A percentile compares a stretch with the other conserved stretches of the same genome.
Evolutionary conservation across 768 basidiomycete genomes (phyloP).

Genomic region (Rhodotorula graminis): DNA sequence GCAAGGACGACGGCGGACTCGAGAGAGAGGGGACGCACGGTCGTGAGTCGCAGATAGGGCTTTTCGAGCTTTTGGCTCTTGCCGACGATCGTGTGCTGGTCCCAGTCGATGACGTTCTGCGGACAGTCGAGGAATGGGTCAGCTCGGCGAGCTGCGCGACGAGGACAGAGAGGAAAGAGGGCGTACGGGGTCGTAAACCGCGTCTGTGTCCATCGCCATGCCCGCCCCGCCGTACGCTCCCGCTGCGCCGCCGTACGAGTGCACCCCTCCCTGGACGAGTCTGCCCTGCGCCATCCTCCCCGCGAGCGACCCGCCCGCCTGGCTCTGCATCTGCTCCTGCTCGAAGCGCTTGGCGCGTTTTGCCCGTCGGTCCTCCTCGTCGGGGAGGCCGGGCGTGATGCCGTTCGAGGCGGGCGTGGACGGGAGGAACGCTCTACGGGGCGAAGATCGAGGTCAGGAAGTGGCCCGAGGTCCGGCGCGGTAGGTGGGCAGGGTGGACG

Average conservation of each 20-base stretch:
- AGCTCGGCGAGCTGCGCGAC: neutral
- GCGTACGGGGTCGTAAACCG: slow-evolving; percentile 35
- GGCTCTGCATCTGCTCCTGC: slow-evolving; percentile 42
- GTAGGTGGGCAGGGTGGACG: too few relatives aligned
- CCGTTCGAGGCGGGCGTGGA: slow-evolving; percentile 40
- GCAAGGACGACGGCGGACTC: rapidly evolving
- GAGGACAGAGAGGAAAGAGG: neutral
- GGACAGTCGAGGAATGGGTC: neutral
- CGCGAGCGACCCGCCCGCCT: slow-evolving; percentile 23
- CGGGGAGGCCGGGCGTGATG: slow-evolving; percentile 34
- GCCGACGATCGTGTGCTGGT: slow-evolving; percentile 89
- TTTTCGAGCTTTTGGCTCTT: slow-evolving; percentile 86
- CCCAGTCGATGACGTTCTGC: slow-evolving; percentile 96
- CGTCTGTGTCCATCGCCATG: slow-evolving; percentile 24
- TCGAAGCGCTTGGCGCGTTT: slow-evolving; percentile 79
- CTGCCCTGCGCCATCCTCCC: slow-evolving; percentile 40
- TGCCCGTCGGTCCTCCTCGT: slow-evolving; percentile 48
- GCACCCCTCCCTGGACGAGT: slow-evolving; percentile 46
- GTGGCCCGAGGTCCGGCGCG: too few relatives aligned
- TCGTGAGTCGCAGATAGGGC: slow-evolving; percentile 88
- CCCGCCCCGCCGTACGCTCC: neutral
- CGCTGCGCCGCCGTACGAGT: slow-evolving; percentile 10
- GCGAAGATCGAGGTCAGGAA: neutral
- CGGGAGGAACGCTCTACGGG: slow-evolving; percentile 23
- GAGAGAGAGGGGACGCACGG: slow-evolving; percentile 53